Conservation (phyloP, 2,329 filamentous ascomycete genomes). For the Annulohypoxylon truncatum region DNA sequence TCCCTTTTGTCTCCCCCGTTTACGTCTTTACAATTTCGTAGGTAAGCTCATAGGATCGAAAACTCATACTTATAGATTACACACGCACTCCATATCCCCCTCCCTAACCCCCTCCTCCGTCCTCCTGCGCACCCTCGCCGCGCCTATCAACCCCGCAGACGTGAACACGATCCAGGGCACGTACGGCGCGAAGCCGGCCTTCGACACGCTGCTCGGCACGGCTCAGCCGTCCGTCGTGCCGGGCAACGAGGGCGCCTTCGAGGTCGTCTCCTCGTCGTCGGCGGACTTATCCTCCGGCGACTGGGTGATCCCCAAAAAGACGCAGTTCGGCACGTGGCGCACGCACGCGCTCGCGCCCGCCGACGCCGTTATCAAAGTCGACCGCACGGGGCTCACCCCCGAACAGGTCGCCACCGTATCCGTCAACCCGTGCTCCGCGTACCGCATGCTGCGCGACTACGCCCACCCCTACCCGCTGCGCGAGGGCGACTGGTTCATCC, state of each 20-base stretch:
- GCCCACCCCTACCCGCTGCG: slow-evolving; percentile 59
- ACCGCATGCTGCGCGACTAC: slow-evolving; percentile 90
- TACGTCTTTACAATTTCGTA: slow-evolving; percentile 1
- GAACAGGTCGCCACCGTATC: slow-evolving; percentile 87
- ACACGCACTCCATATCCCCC: slow-evolving; percentile 81
- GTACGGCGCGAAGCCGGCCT: slow-evolving; percentile 86
- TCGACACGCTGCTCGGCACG: slow-evolving; percentile 82
- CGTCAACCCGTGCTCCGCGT: slow-evolving; percentile 95
- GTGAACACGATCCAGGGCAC: slow-evolving; percentile 98
- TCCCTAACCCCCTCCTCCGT: slow-evolving; percentile 72
- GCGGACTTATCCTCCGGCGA: slow-evolving; percentile 75
- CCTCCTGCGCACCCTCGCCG: slow-evolving; percentile 87
- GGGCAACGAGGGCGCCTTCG: slow-evolving; percentile 94
- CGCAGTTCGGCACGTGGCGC: slow-evolving; percentile 92
- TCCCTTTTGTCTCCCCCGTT: neutral
- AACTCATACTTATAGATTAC: slow-evolving; percentile 68
- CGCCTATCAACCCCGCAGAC: slow-evolving; percentile 96
- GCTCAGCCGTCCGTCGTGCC: slow-evolving; percentile 79
- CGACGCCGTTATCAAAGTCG: slow-evolving; percentile 55
- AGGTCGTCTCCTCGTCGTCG: slow-evolving; percentile 77
- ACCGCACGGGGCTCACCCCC: slow-evolving; percentile 76
- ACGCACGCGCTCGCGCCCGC: slow-evolving; percentile 81
- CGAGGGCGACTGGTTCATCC: slow-evolving; percentile 92
- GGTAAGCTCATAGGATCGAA: neutral
- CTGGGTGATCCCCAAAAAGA: slow-evolving; percentile 90